Evolutionary conservation across 257 asterid genomes (phyloP).

Genomic region (Rehmannia glutinosa): DNA sequence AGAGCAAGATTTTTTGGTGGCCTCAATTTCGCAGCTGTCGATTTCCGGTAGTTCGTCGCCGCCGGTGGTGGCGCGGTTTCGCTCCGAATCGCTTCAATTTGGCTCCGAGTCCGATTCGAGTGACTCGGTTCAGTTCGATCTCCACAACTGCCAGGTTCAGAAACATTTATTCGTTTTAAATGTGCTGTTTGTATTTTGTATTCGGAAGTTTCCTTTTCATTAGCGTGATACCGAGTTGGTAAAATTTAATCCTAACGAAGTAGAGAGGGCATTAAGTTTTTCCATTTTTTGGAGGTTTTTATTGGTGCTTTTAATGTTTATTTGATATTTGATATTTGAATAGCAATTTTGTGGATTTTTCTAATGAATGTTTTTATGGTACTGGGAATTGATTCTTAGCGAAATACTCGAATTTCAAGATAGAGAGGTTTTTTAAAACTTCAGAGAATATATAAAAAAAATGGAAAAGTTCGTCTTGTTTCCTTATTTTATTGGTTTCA

Average conservation of each 20-base stretch:
- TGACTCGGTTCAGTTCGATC: slow-evolving; percentile 51
- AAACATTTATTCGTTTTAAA: neutral
- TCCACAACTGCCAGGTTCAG: slow-evolving; percentile 46
- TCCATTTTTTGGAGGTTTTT: neutral
- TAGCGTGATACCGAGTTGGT: slow-evolving; percentile 6
- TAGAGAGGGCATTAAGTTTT: neutral
- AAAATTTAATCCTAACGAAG: neutral
- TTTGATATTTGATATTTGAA: neutral
- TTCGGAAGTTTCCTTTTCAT: neutral
- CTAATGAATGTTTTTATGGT: neutral
- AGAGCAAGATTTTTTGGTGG: slow-evolving; percentile 60
- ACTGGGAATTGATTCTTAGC: neutral
- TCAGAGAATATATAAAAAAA: neutral
- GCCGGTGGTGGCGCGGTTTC: slow-evolving; percentile 62
- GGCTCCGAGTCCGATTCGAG: slow-evolving; percentile 43
- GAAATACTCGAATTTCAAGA: neutral
- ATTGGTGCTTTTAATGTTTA: neutral
- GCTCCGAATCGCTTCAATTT: slow-evolving; percentile 57
- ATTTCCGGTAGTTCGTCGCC: slow-evolving; percentile 51
- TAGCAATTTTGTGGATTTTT: neutral
- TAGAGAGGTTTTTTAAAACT: too few relatives aligned
- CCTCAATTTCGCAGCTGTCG: slow-evolving; percentile 69
- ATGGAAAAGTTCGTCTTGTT: neutral
- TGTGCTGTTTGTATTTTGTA: neutral
- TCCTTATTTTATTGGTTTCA: neutral